A percentile compares a stretch with the other conserved stretches of the same genome.
These are phyloP conservation scores for Epicoccum nigrum DNA, from an alignment of 2,329 filamentous ascomycete genomes.

Conservation along the genomic window DNA sequence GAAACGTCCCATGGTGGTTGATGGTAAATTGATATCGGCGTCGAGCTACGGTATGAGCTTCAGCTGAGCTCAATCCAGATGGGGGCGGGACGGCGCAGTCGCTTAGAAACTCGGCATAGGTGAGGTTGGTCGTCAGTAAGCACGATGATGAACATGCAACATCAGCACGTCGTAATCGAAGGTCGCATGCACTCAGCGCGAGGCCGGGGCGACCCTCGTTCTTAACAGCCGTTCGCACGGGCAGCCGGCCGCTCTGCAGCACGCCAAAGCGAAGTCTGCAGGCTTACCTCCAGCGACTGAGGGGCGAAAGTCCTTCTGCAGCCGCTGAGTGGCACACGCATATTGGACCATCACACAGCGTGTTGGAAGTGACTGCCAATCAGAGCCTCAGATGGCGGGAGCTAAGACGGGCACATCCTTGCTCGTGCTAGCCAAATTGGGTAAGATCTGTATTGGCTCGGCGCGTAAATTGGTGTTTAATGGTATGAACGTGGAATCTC, in stretches of 20 bases:
- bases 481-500: slow-evolving; percentile 29
- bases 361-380: slow-evolving; percentile 33
- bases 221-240: slow-evolving; percentile 32
- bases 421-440: slow-evolving; percentile 5
- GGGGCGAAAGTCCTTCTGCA: slow-evolving; percentile 34
- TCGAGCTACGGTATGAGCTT: slow-evolving; percentile 1
- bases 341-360: slow-evolving; percentile 38
- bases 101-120: slow-evolving; percentile 16
- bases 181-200: slow-evolving; percentile 4
- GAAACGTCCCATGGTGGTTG: slow-evolving; percentile 47
- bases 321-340: slow-evolving; percentile 42
- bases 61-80: slow-evolving; percentile 17
- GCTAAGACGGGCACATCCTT: slow-evolving; percentile 8
- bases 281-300: slow-evolving; percentile 20
- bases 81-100: slow-evolving; percentile 13
- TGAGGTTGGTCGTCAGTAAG: slow-evolving; percentile 7
- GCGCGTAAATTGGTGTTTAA: slow-evolving; percentile 34
- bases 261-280: slow-evolving; percentile 17
- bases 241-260: slow-evolving; percentile 20
- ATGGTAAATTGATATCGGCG: not conserved
- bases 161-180: slow-evolving; percentile 19
- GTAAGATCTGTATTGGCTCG: slow-evolving; percentile 17
- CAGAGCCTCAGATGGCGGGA: slow-evolving; percentile 18
- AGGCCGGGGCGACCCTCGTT: slow-evolving; percentile 28
- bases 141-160: slow-evolving; percentile 14